Conservation (phyloP, 2,329 filamentous ascomycete genomes). For the Fusarium verrucosum region DNA sequence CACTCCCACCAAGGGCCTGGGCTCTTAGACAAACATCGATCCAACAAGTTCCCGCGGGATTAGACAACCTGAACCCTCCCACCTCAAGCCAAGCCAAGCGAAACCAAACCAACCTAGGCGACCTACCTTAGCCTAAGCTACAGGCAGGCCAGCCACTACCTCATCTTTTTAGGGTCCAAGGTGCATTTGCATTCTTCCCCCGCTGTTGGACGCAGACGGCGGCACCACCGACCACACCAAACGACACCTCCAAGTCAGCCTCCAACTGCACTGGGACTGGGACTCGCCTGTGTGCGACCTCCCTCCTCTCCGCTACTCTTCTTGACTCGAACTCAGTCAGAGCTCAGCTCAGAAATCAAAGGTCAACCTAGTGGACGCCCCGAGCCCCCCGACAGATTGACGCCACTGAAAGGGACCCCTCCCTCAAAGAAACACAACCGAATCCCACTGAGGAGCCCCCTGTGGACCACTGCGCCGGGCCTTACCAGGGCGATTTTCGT, state of each 20-base stretch:
- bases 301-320: background rate
- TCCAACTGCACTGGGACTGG: conserved; percentile 28
- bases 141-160: conserved; percentile 26
- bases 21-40: conserved; percentile 13
- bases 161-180: conserved; percentile 36
- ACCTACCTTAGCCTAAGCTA: conserved; percentile 15
- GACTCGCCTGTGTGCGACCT: conserved; percentile 9
- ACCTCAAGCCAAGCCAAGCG: background rate
- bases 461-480: conserved; percentile 43
- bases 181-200: conserved; percentile 34
- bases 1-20: conserved; percentile 14
- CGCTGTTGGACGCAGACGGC: conserved; percentile 31
- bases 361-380: conserved; percentile 5
- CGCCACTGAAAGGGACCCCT: conserved; percentile 25
- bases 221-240: conserved; percentile 33
- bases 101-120: background rate
- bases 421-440: conserved; percentile 20
- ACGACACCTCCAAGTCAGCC: conserved; percentile 19
- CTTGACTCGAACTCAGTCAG: conserved; percentile 20
- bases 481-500: conserved; percentile 34
- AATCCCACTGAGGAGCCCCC: conserved; percentile 36
- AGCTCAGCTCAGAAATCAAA: conserved; percentile 20
- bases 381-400: conserved; percentile 25
- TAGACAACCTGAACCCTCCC: conserved; percentile 4
- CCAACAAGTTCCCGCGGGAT: conserved; percentile 30